Conservation (phyloP, 208 protist genomes). For the Pavlovales sp. region DNA sequence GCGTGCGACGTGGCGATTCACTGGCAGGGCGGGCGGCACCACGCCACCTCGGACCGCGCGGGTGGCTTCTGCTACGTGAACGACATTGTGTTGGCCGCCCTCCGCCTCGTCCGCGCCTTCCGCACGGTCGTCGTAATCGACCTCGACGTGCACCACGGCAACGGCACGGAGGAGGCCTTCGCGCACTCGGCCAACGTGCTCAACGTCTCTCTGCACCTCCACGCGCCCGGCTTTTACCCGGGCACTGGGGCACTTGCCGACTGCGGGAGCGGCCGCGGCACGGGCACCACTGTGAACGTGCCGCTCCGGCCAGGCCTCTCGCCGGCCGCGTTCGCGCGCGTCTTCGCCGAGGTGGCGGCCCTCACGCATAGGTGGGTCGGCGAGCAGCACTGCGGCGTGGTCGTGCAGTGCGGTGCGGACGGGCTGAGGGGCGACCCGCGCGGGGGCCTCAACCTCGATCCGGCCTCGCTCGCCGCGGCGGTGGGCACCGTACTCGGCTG, state of each 20-base stretch:
- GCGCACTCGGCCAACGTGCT: background rate
- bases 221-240: background rate
- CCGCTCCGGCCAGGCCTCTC: background rate
- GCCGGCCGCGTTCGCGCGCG: background rate
- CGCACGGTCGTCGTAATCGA: background rate
- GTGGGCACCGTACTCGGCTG: background rate
- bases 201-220: background rate
- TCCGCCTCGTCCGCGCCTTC: background rate
- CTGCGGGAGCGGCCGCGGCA: background rate
- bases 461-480: background rate
- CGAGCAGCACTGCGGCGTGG: background rate
- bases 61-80: slow-evolving; percentile 3
- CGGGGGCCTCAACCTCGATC: background rate
- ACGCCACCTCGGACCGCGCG: background rate
- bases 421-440: background rate
- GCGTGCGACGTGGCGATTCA: background rate
- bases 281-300: background rate
- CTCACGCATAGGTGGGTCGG: background rate
- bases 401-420: slow-evolving; percentile 6
- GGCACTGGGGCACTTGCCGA: background rate
- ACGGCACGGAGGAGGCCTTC: background rate
- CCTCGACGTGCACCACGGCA: slow-evolving; percentile 1
- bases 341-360: background rate
- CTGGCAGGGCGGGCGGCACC: slow-evolving; percentile 22
- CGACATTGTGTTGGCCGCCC: background rate